Evolutionary conservation across 1,139 yeast species (phyloP).

Genomic region (Candida tunisiensis): DNA sequence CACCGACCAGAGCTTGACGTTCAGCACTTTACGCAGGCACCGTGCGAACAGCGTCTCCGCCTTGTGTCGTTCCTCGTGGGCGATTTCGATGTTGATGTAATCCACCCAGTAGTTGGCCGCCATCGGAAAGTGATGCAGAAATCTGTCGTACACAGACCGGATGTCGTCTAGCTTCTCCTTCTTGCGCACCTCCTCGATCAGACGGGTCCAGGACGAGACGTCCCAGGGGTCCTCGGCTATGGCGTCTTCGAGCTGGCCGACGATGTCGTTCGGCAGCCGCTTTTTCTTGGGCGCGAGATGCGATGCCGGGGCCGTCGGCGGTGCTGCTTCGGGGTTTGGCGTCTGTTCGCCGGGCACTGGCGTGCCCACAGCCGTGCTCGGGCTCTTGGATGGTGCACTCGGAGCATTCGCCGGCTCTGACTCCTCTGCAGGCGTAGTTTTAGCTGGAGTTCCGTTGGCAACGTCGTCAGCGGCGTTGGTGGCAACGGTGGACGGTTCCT

Average conservation of each 20-base stretch:
- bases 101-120: conserved; percentile 49
- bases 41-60: conserved; percentile 51
- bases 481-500: too few species aligned
- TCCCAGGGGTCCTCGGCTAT: conserved; percentile 41
- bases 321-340: too few species aligned
- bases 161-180: conserved; percentile 52
- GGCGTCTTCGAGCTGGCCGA: conserved; percentile 44
- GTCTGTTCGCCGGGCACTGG: too few species aligned
- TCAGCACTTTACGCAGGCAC: conserved; percentile 40
- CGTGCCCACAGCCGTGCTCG: too few species aligned
- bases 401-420: too few species aligned
- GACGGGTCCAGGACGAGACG: conserved; percentile 37
- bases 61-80: conserved; percentile 47
- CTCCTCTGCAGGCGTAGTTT: too few species aligned
- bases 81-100: conserved; percentile 54
- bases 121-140: conserved; percentile 47
- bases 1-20: conserved; percentile 52
- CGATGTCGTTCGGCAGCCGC: conserved; percentile 26
- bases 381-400: too few species aligned
- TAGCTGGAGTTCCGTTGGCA: too few species aligned
- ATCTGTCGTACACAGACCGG: conserved; percentile 39
- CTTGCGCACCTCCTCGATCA: conserved; percentile 35
- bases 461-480: too few species aligned
- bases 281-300: conserved; percentile 13
- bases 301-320: too few species aligned